These are phyloP conservation scores for Kalanchoe fedtschenkoi DNA, from an alignment of 164 flowering plant species.

Conservation along the genomic window DNA sequence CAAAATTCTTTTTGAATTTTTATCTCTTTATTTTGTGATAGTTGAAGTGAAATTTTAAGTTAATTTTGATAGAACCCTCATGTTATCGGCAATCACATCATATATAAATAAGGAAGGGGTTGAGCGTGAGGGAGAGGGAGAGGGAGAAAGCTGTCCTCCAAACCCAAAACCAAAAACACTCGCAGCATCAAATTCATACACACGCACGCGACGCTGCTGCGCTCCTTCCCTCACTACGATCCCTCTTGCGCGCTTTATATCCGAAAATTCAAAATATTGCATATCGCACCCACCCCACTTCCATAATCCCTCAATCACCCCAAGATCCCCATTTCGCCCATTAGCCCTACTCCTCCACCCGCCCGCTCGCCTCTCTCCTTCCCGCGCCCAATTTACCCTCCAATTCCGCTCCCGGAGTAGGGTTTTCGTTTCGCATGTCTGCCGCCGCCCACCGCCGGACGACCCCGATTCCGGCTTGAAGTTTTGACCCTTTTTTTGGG, in stretches of 20 bases:
- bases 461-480: background rate
- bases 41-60: no score
- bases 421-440: background rate
- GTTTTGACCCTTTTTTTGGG: background rate
- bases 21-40: no score
- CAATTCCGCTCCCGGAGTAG: background rate
- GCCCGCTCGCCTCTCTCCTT: background rate
- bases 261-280: conserved; percentile 5
- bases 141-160: no score
- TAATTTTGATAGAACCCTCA: no score
- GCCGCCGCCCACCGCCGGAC: background rate
- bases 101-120: no score
- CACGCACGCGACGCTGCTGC: no score
- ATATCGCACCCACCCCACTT: background rate
- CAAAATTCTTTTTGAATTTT: no score
- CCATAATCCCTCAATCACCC: background rate
- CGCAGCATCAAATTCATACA: no score
- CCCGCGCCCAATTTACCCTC: background rate
- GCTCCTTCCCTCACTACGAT: background rate
- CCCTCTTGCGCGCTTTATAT: conserved; percentile 4
- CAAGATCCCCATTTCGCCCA: background rate
- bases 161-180: no score
- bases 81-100: no score
- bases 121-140: no score
- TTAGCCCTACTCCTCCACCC: background rate